Evolutionary conservation across 208 protist species (phyloP).

Genomic region (Trypanosomatidae sp.): DNA sequence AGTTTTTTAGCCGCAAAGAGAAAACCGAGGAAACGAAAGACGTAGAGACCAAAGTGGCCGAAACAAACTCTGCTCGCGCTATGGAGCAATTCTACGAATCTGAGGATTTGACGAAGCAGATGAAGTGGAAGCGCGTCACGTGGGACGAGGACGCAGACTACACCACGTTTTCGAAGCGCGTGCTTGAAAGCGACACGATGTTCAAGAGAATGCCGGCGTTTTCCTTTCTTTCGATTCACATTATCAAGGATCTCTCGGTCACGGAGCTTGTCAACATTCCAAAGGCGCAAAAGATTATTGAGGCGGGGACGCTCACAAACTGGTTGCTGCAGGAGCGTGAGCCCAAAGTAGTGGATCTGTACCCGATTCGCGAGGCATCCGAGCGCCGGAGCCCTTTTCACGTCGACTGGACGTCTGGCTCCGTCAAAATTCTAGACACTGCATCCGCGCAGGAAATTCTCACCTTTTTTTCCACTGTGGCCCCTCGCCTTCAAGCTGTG

Average conservation of each 20-base stretch:
- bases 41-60: not conserved
- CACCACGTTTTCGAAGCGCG: slow-evolving; percentile 68
- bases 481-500: slow-evolving; percentile 79
- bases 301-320: slow-evolving; percentile 64
- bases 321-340: slow-evolving; percentile 81
- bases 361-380: slow-evolving; percentile 22
- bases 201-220: slow-evolving; percentile 83
- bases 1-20: slow-evolving; percentile 32
- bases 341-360: slow-evolving; percentile 52
- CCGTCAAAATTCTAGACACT: slow-evolving; percentile 85
- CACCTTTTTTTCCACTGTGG: slow-evolving; percentile 82
- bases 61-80: slow-evolving; percentile 20
- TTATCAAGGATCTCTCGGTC: slow-evolving; percentile 69
- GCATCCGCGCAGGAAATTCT: slow-evolving; percentile 86
- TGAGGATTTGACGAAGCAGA: slow-evolving; percentile 83
- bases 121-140: slow-evolving; percentile 94
- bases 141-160: slow-evolving; percentile 92
- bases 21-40: slow-evolving; percentile 3
- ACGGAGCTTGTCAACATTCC: slow-evolving; percentile 53
- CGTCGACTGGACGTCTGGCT: slow-evolving; percentile 83
- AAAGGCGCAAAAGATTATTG: slow-evolving; percentile 38
- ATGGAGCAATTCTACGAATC: slow-evolving; percentile 91
- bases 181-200: slow-evolving; percentile 85
- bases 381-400: slow-evolving; percentile 60
- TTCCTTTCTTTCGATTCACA: slow-evolving; percentile 88